Evolutionary conservation across 2,329 filamentous ascomycete species (phyloP).

Genomic region (Aspergillus sp.): DNA sequence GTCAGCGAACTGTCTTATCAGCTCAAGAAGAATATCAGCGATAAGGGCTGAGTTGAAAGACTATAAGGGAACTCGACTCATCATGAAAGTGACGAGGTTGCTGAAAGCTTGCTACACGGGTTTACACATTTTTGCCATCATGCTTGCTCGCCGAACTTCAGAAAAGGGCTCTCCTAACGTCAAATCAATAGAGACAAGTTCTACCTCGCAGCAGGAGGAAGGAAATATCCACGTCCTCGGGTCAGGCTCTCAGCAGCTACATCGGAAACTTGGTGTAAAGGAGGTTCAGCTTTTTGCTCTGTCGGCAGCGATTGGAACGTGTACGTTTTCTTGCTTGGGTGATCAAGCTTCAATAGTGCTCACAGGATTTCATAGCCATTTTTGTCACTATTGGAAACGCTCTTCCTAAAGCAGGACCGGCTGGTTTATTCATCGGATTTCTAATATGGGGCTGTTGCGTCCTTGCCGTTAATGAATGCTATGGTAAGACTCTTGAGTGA

Average conservation of each 20-base stretch:
- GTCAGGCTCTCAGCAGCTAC: conserved; percentile 13
- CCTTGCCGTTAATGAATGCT: conserved; percentile 27
- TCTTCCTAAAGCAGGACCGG: conserved; percentile 32
- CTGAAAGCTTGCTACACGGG: background rate
- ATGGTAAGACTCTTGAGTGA: conserved; percentile 6
- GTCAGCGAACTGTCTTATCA: background rate
- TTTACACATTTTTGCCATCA: background rate
- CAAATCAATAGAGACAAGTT: background rate
- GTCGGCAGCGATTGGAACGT: conserved; percentile 30
- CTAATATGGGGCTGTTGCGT: conserved; percentile 19
- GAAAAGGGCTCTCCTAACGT: background rate
- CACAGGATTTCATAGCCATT: conserved; percentile 4
- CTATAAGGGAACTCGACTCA: background rate
- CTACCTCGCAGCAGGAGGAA: background rate
- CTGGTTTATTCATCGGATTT: conserved; percentile 30
- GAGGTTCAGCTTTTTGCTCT: conserved; percentile 32
- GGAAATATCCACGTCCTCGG: background rate
- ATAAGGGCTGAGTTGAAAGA: background rate
- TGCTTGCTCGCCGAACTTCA: background rate
- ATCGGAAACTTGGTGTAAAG: conserved; percentile 28
- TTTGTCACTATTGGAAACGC: conserved; percentile 29
- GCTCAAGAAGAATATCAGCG: background rate
- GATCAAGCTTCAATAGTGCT: background rate
- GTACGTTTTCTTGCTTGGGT: conserved; percentile 12
- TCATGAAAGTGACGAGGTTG: background rate